These are phyloP conservation scores for Pseudoturritis turrita DNA, from an alignment of 345 rosid genomes.

Conservation along the genomic window DNA sequence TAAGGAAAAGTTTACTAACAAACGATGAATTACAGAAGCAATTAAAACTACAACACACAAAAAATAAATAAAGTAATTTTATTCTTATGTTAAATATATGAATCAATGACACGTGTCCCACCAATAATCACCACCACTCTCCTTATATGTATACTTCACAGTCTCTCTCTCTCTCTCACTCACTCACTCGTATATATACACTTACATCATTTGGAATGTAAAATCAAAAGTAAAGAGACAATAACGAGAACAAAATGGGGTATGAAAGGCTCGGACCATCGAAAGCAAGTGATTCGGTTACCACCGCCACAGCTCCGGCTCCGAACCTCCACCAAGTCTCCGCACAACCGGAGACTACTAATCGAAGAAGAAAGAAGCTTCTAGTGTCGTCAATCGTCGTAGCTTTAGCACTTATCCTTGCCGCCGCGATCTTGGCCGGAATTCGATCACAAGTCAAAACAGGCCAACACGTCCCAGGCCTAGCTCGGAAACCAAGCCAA, in stretches of 20 bases:
- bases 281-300: constrained; percentile 25
- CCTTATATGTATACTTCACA: background rate
- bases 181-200: constrained; percentile 5
- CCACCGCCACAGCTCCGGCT: background rate
- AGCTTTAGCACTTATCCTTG: constrained; percentile 41
- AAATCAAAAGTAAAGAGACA: background rate
- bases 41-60: background rate
- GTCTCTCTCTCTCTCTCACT: background rate
- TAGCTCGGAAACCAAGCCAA: constrained; percentile 57
- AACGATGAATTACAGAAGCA: constrained; percentile 8
- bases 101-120: constrained; percentile 25
- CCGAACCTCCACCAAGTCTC: constrained; percentile 11
- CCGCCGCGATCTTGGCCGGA: constrained; percentile 57
- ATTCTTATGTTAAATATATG: constrained; percentile 11
- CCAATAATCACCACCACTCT: constrained; percentile 18
- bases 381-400: constrained; percentile 41
- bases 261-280: constrained; percentile 47
- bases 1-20: constrained; percentile 2
- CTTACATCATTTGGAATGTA: background rate
- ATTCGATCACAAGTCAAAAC: constrained; percentile 25
- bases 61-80: background rate
- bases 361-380: constrained; percentile 31
- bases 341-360: background rate
- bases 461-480: background rate
- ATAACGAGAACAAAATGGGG: constrained; percentile 33